Evolutionary conservation across 148 eudicot species (phyloP), one percentile per base, ranked within the genome.

Genomic region (Nepenthes mirabilis): DNA sequence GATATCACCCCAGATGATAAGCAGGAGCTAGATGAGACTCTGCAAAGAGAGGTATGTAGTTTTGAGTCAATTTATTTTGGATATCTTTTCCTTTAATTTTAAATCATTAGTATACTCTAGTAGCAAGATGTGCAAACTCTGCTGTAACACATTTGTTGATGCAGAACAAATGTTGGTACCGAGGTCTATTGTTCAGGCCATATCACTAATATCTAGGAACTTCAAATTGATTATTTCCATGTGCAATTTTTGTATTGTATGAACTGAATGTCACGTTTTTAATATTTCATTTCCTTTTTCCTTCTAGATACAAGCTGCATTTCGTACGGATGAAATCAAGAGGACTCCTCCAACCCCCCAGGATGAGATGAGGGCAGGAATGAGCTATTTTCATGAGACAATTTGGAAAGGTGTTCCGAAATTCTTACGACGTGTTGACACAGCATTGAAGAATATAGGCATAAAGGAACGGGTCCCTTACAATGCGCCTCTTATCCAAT

Each of bases 1-100:
- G 98, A 88, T 68, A 88, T 88, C 55, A 85, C 96, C 52, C 95
- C 96, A 58, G 96, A 88, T 75, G 98, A 91, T 65, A 91, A 91
- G 64, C 95, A 83, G 55, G 98, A 91, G 79, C 88, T 91, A 61
- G 98, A 91, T 58, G 98, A 88, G 75, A 95, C 98, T 68, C 65
- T 91, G 61, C 96, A 91, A 59, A 82, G 98, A 76, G 98, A 91
- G 85, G 98, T 91, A 70, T 23, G 23, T 23, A 23, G 23, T 23
- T 23, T 23, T 23, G 23, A 23, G 23, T 23, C 23, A 23, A 23
- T 23, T 23, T 23, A 23, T 23, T 23, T 23, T 23, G 23, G 23
- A 23, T 23, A 23, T 23, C 23, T 23, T 23, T 23, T 23, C 23
- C 23, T 23, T 23, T 23, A 23, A 23, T 23, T 23, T 23, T 23